These are phyloP conservation scores for Trichosanthes cucumerina DNA, from an alignment of 306 rosid species.

Conservation along the genomic window DNA sequence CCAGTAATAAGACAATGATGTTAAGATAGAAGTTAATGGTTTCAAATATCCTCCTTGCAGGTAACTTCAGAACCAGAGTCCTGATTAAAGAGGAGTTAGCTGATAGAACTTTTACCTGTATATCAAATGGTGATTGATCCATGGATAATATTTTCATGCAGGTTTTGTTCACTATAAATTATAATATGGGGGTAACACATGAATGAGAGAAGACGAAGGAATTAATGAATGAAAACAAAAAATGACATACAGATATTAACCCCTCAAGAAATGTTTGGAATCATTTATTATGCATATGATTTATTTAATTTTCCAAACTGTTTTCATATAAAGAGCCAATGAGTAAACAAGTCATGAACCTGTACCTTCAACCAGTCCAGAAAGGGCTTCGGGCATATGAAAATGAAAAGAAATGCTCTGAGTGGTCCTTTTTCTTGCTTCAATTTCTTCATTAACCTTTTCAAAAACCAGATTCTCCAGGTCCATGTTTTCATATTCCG, in stretches of 20 bases:
- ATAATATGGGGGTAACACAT: no score
- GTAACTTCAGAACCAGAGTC: not conserved
- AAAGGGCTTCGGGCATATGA: conserved; percentile 65
- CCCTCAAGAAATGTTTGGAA: not conserved
- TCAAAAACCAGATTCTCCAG: conserved; percentile 76
- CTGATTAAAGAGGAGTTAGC: not conserved
- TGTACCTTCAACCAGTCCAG: conserved; percentile 71
- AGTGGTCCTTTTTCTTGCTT: conserved; percentile 66
- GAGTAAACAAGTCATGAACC: not conserved
- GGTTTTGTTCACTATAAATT: no score
- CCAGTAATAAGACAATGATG: not conserved
- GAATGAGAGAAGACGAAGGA: no score
- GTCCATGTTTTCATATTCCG: conserved; percentile 89
- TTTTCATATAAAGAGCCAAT: not conserved
- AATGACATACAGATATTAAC: no score
- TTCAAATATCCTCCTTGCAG: not conserved
- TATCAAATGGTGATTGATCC: not conserved
- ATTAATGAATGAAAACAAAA: no score
- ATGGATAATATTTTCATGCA: not conserved
- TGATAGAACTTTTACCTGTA: not conserved
- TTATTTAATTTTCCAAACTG: not conserved
- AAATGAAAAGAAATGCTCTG: conserved; percentile 70
- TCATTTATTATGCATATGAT: not conserved
- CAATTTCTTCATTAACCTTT: conserved; percentile 80
- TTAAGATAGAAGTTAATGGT: not conserved